phyloP scores from a whole-genome alignment of 257 asterid species.

The Nicotiana knightiana region DNA sequence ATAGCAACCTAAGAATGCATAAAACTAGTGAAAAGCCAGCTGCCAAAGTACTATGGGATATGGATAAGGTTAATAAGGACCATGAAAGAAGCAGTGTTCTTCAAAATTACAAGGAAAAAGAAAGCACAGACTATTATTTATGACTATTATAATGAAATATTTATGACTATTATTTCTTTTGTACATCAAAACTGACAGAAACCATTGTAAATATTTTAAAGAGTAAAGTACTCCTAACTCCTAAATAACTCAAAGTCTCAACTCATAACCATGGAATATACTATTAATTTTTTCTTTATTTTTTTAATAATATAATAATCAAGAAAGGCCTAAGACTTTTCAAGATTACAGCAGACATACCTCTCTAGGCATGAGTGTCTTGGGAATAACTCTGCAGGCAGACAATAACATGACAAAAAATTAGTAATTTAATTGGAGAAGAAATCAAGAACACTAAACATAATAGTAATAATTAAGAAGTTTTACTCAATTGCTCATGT shows the following conservation, averaged over 20 bases:
- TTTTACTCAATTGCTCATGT: not conserved
- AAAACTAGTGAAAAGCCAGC: conserved; percentile 32
- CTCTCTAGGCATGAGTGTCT: conserved; percentile 99
- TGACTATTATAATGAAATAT: not conserved
- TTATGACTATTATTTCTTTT: not conserved
- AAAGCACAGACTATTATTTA: not conserved
- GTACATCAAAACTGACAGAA: not conserved
- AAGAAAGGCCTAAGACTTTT: conserved; percentile 32
- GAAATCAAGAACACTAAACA: not conserved
- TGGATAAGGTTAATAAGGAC: conserved; percentile 49
- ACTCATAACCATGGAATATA: not conserved
- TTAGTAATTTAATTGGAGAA: conserved; percentile 17
- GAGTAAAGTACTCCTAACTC: not conserved
- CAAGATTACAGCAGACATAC: conserved; percentile 48
- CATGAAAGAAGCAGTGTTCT: conserved; percentile 14
- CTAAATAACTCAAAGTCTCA: conserved; percentile 7
- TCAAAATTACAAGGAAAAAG: not conserved
- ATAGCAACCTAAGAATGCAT: conserved; percentile 21
- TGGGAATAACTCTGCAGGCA: conserved; percentile 93
- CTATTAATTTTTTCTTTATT: conserved; percentile 16
- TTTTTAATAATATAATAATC: conserved; percentile 15
- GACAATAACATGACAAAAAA: conserved; percentile 66
- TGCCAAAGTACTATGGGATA: conserved; percentile 20
- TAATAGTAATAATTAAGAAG: conserved; percentile 1
- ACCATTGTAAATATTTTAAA: not conserved